A percentile compares a stretch with the other conserved stretches of the same genome.
Conservation (phyloP, 345 rosid genomes). For the Camelina laxa region DNA sequence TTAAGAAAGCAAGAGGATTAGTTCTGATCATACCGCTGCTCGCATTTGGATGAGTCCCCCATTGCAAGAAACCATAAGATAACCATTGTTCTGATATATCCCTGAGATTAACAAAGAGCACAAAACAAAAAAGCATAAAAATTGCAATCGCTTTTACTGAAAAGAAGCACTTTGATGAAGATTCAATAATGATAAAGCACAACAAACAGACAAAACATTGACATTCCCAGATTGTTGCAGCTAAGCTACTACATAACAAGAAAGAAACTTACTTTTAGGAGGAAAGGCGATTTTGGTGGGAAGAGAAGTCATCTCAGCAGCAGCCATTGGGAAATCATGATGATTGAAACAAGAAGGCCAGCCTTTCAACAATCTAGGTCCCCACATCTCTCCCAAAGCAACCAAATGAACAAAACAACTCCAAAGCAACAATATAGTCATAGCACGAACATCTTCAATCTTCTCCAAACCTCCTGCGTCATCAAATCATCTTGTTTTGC, state of each 20-base stretch:
- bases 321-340: slow-evolving; percentile 45
- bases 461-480: too few species aligned
- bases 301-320: slow-evolving; percentile 48
- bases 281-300: slow-evolving; percentile 59
- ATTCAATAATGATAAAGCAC: neutral
- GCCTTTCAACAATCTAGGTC: slow-evolving; percentile 81
- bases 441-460: too few species aligned
- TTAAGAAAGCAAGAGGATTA: neutral
- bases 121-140: neutral
- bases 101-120: slow-evolving; percentile 53
- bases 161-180: too few species aligned
- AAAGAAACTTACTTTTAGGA: slow-evolving; percentile 72
- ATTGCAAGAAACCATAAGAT: slow-evolving; percentile 90
- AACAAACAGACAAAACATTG: neutral
- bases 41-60: slow-evolving; percentile 97
- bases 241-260: neutral
- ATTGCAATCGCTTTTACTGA: neutral
- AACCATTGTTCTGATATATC: slow-evolving; percentile 91
- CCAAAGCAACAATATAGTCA: slow-evolving; percentile 89
- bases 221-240: neutral
- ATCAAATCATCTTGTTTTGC: too few species aligned
- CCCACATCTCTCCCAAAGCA: slow-evolving; percentile 90
- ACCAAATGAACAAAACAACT: slow-evolving; percentile 92
- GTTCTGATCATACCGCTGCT: slow-evolving; percentile 61
- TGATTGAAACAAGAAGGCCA: slow-evolving; percentile 84